Evolutionary conservation across 164 flowering plant species (phyloP), one percentile per base, ranked within the genome.

Genomic region (Magnolia changhungtana): DNA sequence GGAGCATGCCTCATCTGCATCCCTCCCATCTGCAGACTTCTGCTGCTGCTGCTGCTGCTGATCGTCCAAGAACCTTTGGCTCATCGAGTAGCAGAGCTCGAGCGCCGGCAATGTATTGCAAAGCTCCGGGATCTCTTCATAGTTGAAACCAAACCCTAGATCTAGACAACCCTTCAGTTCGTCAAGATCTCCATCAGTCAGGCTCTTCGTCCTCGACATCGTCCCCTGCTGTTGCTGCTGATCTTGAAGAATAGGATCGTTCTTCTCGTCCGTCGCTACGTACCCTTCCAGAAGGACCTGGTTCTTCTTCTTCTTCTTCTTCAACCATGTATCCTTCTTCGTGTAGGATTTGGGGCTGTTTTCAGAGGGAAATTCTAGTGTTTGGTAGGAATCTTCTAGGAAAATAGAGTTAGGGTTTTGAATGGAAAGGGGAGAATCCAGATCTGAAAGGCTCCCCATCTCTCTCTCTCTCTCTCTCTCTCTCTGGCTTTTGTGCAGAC

Each of bases 81-180:
- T 85, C 92, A 92, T 90, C 0, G 98, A 94, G 80, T 94, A 94
- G 73, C 98, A 94, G 19, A 94, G 89, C 83, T 94, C 98, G 20
- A 94, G 89, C 69, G 98, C 98, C 13, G 98, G 98, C 79, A 92
- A 74, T 21, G 96, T 92, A 81, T 88, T 89, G 79, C 91, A 92
- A 65, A 92, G 91, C 84, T 92, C 98, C 0, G 98, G 98, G 63
- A 94, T 94, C 80, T 92, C 98, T 8, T 92, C 92, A 78, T 92
- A 94, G 75, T 86, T 88, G 77, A 94, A 94, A 7, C 93, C 93
- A 82, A 94, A 94, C 7, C 98, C 97, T 10, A 94, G 88, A 87
- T 94, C 98, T 75, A 92, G 68, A 75, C 97, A 94, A 7, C 97
- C 98, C 70, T 90, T 94, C n/a, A 92, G 78, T 80, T 92, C 96